Base-by-base conservation (phyloP, 169 alveolate species). In the Plasmodium relictum region DNA sequence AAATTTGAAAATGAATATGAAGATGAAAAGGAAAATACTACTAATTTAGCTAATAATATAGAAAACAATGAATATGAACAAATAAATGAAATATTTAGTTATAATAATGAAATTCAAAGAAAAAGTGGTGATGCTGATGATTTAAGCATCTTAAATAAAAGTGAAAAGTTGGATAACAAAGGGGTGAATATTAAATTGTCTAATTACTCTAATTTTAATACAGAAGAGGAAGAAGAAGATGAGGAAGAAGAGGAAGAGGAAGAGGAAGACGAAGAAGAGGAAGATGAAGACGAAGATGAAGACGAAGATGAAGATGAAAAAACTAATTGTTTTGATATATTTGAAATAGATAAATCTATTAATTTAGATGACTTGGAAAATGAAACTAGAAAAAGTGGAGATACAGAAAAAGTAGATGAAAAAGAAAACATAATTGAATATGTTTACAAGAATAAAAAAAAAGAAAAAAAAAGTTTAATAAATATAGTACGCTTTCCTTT, bases 101-200 rank as follows among this genome's bases (percentile, higher is more conserved):
- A n/a, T n/a, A n/a, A n/a, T n/a, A n/a, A n/a, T n/a, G n/a, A n/a
- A n/a, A n/a, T n/a, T n/a, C n/a, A n/a, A n/a, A n/a, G n/a, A n/a
- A n/a, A n/a, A n/a, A n/a, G n/a, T n/a, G n/a, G n/a, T n/a, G n/a
- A n/a, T n/a, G n/a, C n/a, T n/a, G n/a, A n/a, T n/a, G n/a, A n/a
- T n/a, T n/a, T n/a, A n/a, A n/a, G n/a, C n/a, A n/a, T n/a, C n/a
- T n/a, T n/a, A n/a, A n/a, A n/a, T n/a, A n/a, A n/a, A n/a, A n/a
- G n/a, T n/a, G n/a, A n/a, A n/a, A n/a, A n/a, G n/a, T n/a, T n/a
- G n/a, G n/a, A n/a, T n/a, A n/a, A n/a, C n/a, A n/a, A n/a, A n/a
- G n/a, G n/a, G n/a, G n/a, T 73, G 45, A 18, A 63, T 18, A 73
- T 73, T 24, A 73, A 73, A 20, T 44, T 73, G 50, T 73, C 87